phyloP scores from a whole-genome alignment of 2,329 filamentous ascomycete genomes.

The Xylariaceae sp. region DNA sequence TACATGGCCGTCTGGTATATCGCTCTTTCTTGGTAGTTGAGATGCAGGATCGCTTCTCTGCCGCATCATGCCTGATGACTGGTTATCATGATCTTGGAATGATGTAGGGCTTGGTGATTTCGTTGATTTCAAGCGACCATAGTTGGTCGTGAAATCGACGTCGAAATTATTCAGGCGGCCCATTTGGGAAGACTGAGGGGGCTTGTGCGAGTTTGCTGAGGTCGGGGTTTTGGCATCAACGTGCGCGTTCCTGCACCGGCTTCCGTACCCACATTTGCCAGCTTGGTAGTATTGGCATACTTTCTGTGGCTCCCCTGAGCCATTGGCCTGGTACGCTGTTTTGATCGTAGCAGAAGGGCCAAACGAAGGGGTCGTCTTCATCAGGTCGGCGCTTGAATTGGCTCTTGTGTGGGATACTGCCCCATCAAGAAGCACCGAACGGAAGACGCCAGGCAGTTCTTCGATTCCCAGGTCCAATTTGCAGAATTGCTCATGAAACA shows the following conservation, averaged over 20 bases:
- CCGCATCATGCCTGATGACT: not conserved
- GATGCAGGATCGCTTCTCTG: conserved; percentile 4
- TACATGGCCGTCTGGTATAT: conserved; percentile 39
- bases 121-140: conserved; percentile 5
- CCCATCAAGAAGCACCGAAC: conserved; percentile 46
- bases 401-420: conserved; percentile 4
- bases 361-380: not conserved
- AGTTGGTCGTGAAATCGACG: conserved; percentile 13
- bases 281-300: conserved; percentile 37
- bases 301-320: conserved; percentile 27
- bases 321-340: not conserved
- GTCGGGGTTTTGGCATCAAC: conserved; percentile 11
- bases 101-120: conserved; percentile 10
- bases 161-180: conserved; percentile 18
- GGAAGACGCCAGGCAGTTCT: conserved; percentile 60
- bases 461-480: conserved; percentile 58
- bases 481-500: conserved; percentile 60
- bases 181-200: conserved; percentile 5
- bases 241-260: conserved; percentile 40
- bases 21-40: conserved; percentile 34
- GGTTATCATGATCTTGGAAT: not conserved
- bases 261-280: conserved; percentile 43
- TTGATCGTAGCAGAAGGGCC: conserved; percentile 1
- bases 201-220: conserved; percentile 6
- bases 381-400: conserved; percentile 3